These are phyloP conservation scores for Crucihimalaya himalaica DNA, from an alignment of 345 rosid species.

Conservation along the genomic window DNA sequence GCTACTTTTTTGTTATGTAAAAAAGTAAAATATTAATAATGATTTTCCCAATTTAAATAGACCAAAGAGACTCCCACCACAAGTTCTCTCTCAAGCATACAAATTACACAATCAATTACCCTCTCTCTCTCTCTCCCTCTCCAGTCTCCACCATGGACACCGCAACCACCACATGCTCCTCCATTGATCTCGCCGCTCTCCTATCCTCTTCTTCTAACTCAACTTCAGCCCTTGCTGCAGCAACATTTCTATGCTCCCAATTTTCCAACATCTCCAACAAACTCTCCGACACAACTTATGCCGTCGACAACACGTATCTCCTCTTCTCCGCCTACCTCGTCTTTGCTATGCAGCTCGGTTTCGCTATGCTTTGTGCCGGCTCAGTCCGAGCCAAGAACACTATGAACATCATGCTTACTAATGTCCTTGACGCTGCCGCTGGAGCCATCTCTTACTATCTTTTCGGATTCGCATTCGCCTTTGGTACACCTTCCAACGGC, in stretches of 20 bases:
- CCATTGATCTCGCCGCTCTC: conserved; percentile 46
- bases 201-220: conserved; percentile 30
- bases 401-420: conserved; percentile 84
- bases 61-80: neutral
- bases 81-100: neutral
- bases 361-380: conserved; percentile 87
- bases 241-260: conserved; percentile 57
- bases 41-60: neutral
- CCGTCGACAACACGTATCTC: conserved; percentile 72
- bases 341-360: conserved; percentile 82
- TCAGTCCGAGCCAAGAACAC: conserved; percentile 81
- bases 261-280: conserved; percentile 37
- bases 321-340: conserved; percentile 84
- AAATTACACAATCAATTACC: neutral
- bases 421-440: conserved; percentile 74
- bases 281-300: conserved; percentile 50
- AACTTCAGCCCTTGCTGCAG: conserved; percentile 36
- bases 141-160: conserved; percentile 22
- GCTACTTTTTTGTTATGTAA: neutral
- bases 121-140: neutral
- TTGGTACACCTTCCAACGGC: conserved; percentile 70
- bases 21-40: neutral
- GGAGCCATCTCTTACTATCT: conserved; percentile 77
- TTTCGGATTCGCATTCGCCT: conserved; percentile 78
- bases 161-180: conserved; percentile 40